Base-by-base conservation (phyloP, 306 rosid genomes). In the Rosa rugosa region DNA sequence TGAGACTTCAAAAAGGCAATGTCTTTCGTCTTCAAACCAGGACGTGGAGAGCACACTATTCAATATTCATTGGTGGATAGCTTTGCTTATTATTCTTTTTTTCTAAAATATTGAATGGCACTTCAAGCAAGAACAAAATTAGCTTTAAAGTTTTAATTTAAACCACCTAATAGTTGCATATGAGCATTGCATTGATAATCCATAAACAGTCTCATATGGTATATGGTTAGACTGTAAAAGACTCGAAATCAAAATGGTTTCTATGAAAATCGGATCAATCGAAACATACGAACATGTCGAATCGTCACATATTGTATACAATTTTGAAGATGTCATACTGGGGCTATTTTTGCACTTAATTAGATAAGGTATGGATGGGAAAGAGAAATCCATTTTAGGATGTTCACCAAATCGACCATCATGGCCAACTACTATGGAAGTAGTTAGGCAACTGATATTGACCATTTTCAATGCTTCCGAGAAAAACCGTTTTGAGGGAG, bases 1-100 rank as follows among this genome's bases (percentile, higher is more conserved):
- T 18, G 20, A 41, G 40, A 12, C 50, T 54, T 59, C 10, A 31
- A 42, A 18, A 23, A 4, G 51, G 13, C 27, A 51, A 72, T 72
- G 20, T 42, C 53, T 69, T 42, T 69, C 51, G 31, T 20, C 36
- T 23, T 41, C 31, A 23, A 34, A 81, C 44, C 38, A 41, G 67
- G 75, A 72, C 89, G 87, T 88, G 90, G 79, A 75, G 80, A 72
- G 87, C 85, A 88, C 87, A 75, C 38, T 50, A 40, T 31, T 36
- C 64, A 71, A 72, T 76, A 22, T 54, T n/a, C 67, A 27, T 56
- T 73, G 60, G 4, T 22, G 0, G 67, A 20, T 38, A 3, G 14
- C 44, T 38, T 67, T 31, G 16, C 44, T 67, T 17, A 36, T 40
- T 40, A 8, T 67, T 67, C 31, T 17, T n/a, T 40, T 67, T 67